These are phyloP conservation scores for Athelia sp. DNA, from an alignment of 1,284 basidiomycete species.

Conservation along the genomic window DNA sequence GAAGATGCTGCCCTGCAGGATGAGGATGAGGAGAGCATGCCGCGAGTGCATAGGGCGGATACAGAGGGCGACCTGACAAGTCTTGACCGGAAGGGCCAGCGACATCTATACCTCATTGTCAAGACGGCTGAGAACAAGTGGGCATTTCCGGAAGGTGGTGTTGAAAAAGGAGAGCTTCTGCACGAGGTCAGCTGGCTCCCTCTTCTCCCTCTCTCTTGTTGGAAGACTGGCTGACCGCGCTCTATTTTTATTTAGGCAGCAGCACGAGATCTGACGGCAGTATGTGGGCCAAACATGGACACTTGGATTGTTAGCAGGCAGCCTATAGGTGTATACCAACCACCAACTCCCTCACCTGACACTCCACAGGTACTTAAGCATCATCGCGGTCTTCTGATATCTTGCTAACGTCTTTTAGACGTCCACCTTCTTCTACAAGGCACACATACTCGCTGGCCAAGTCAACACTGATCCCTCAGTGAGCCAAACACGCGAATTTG, in stretches of 20 bases:
- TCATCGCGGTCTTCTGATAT: too few species aligned
- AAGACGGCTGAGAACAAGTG: conserved; percentile 57
- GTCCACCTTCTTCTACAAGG: conserved; percentile 76
- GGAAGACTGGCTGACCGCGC: conserved; percentile 5
- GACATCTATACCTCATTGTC: conserved; percentile 85
- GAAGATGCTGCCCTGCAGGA: conserved; percentile 51
- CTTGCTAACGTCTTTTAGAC: conserved; percentile 24
- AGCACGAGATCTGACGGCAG: conserved; percentile 53
- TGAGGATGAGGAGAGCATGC: conserved; percentile 56
- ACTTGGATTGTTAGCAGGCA: conserved; percentile 77
- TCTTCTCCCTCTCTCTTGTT: not conserved
- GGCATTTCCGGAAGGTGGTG: conserved; percentile 75
- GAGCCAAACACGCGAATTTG: conserved; percentile 65
- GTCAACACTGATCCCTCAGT: conserved; percentile 40
- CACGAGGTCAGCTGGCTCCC: conserved; percentile 50
- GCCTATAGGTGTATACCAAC: conserved; percentile 67
- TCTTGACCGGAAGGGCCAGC: conserved; percentile 76
- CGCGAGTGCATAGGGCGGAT: conserved; percentile 63
- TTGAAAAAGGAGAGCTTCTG: conserved; percentile 60
- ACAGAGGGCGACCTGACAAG: conserved; percentile 58
- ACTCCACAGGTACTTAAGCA: conserved; percentile 26
- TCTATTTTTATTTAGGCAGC: conserved; percentile 51
- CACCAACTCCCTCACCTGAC: conserved; percentile 24
- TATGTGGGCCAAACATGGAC: conserved; percentile 75
- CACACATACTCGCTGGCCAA: conserved; percentile 78